Evolutionary conservation across 305 asterid genomes (phyloP).

Genomic region (Galium porrigens): DNA sequence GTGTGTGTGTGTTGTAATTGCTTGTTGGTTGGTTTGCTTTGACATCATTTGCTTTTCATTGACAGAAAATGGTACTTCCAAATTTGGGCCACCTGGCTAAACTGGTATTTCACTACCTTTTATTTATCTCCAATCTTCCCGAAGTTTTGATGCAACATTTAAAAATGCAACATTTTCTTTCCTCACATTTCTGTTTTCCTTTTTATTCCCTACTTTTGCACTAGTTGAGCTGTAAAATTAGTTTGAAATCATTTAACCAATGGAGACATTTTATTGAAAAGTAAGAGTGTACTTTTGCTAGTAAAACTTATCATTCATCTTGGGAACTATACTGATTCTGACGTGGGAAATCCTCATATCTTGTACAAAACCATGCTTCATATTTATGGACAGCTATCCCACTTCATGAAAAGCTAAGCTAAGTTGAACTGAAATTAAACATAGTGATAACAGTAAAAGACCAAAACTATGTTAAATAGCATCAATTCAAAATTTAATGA

Average conservation of each 20-base stretch:
- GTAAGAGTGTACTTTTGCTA: not conserved
- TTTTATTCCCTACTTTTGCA: not conserved
- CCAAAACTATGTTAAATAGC: too few species aligned
- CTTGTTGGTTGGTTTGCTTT: constrained; percentile 10
- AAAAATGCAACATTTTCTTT: not conserved
- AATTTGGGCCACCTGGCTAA: constrained; percentile 84
- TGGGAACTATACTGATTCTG: not conserved
- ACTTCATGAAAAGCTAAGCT: not conserved
- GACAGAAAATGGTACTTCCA: constrained; percentile 85
- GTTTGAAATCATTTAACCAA: not conserved
- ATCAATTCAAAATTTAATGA: too few species aligned
- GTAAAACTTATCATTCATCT: not conserved
- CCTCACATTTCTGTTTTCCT: not conserved
- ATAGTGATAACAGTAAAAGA: too few species aligned
- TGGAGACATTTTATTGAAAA: not conserved
- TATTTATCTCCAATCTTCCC: not conserved
- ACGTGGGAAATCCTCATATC: constrained; percentile 1
- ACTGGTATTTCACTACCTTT: constrained; percentile 47
- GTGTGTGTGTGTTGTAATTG: not conserved
- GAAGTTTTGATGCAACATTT: not conserved
- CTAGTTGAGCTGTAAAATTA: not conserved
- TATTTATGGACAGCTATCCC: not conserved
- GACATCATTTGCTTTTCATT: constrained; percentile 20
- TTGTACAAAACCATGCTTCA: not conserved
- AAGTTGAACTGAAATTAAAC: not conserved